Conservation (phyloP, 2,329 filamentous ascomycete genomes). For the Falciphora oryzae region DNA sequence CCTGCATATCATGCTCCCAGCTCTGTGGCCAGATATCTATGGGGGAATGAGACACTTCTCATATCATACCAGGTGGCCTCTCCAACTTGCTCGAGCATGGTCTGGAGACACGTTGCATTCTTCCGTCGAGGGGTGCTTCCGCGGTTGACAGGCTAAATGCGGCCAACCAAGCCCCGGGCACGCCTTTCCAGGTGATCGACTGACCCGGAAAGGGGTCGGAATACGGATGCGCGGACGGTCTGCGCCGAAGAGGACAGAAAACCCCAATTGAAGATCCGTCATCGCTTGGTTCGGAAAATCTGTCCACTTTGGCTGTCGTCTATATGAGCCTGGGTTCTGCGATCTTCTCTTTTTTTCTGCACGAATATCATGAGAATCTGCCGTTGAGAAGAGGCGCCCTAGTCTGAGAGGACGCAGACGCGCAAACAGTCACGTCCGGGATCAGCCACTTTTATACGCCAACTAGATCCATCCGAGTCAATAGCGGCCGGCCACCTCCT, state of each 20-base stretch:
- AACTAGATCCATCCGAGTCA: neutral
- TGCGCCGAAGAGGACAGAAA: neutral
- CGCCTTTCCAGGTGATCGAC: neutral
- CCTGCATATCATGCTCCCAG: no score
- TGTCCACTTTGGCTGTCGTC: neutral
- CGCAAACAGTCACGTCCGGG: neutral
- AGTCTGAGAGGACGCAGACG: no score
- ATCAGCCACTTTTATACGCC: neutral
- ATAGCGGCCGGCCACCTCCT: neutral
- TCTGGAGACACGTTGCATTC: neutral
- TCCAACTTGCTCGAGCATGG: neutral
- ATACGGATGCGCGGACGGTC: neutral
- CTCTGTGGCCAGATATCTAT: neutral
- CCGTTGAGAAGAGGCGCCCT: neutral
- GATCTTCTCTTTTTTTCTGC: neutral
- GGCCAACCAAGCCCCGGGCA: no score
- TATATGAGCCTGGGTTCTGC: neutral
- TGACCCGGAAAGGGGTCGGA: neutral
- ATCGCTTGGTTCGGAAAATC: neutral
- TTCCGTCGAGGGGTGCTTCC: neutral
- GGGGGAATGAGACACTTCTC: neutral
- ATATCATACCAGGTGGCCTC: neutral
- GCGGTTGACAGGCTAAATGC: constrained; percentile 1
- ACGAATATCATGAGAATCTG: neutral
- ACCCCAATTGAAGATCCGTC: neutral